Base-by-base conservation (phyloP, 139 green algal genomes). In the Micractinium conductrix region DNA sequence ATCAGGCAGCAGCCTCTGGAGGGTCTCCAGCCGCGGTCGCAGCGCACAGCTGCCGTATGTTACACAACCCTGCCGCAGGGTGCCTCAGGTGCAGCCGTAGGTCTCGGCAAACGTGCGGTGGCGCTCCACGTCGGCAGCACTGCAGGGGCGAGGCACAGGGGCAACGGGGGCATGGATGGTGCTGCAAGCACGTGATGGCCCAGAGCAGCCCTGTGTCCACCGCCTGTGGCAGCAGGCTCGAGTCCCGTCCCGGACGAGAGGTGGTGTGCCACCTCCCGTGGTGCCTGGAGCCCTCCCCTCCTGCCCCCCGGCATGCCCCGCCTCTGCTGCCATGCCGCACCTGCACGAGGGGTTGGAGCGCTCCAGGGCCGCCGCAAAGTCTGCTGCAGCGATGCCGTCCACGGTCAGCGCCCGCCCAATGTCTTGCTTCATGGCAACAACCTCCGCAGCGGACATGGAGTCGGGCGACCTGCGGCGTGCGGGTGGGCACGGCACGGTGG, bases 261-360 rank as follows among this genome's bases (percentile, higher is more conserved):
- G n/a, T n/a, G n/a, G n/a, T n/a, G n/a, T n/a, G n/a, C n/a, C n/a
- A n/a, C n/a, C n/a, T n/a, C n/a, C n/a, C n/a, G n/a, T n/a, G n/a
- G n/a, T n/a, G n/a, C n/a, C n/a, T n/a, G n/a, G n/a, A n/a, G n/a
- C n/a, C n/a, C n/a, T n/a, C n/a, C n/a, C n/a, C n/a, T n/a, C 48
- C 10, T 58, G 12, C 48, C 12, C 48, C 48, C 10, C 48, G 24
- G 60, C 60, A 68, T 24, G 24, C 24, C 3, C 60, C 22, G 1
- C 60, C 60, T 35, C 19, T 9, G 60, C 60, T 37, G 19, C 24
- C 60, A 37, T n/a, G 19, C 16, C 45, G 45, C 48, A 81, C 75
- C 75, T 81, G 75, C 98, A 96, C 40, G 88, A 95, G 30, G 95
- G 92, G 50, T 93, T 94, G 89, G 98, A 96, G 84, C 95, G 95